Evolutionary conservation across 768 basidiomycete genomes (phyloP).

Genomic region (Boletus speciosus): DNA sequence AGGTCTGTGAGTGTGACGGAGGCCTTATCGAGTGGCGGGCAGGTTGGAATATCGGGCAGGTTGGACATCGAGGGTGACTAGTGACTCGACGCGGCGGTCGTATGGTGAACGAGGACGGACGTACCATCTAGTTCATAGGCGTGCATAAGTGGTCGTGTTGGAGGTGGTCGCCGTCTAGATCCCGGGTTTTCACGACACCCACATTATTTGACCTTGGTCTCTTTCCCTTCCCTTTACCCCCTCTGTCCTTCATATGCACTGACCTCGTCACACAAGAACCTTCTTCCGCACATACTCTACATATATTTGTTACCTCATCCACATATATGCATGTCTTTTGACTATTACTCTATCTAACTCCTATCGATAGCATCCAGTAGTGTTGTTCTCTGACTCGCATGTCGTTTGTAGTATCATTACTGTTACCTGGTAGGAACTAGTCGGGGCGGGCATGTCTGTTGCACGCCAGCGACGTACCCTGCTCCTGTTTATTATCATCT

Average conservation of each 20-base stretch:
- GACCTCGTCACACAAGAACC: conserved; percentile 12
- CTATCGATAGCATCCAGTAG: neutral
- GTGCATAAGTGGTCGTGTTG: neutral
- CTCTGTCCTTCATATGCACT: neutral
- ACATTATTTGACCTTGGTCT: neutral
- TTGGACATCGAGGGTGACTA: conserved; percentile 34
- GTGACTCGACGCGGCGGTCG: conserved; percentile 17
- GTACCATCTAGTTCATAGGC: neutral
- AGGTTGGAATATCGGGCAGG: conserved; percentile 37
- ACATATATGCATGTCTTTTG: conserved; percentile 3
- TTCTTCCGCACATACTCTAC: conserved; percentile 4
- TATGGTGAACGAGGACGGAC: conserved; percentile 3
- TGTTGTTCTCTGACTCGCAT: neutral
- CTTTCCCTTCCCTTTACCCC: neutral
- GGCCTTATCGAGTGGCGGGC: conserved; percentile 22
- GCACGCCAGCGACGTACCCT: neutral
- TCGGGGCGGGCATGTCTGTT: neutral
- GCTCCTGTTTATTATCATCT: neutral
- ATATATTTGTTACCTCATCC: conserved; percentile 8
- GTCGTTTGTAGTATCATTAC: neutral
- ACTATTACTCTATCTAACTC: neutral
- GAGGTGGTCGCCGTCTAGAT: neutral
- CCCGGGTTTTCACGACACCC: neutral
- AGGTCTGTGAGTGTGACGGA: conserved; percentile 28
- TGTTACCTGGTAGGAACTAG: neutral